These are phyloP conservation scores for Pseudognaphalium luteoalbum DNA, from an alignment of 129 eudicot genomes.

Conservation along the genomic window DNA sequence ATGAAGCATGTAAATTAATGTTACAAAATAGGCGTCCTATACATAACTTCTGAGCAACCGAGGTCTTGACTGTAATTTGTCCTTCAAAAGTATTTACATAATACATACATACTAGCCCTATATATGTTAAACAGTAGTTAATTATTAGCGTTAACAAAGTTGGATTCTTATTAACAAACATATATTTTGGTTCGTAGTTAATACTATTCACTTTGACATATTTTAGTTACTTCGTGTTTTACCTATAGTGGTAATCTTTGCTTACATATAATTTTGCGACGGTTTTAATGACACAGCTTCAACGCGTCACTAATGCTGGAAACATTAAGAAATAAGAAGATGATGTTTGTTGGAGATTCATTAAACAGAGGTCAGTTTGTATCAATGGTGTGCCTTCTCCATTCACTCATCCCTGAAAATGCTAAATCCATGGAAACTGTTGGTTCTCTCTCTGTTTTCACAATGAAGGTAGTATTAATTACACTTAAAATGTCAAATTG, in stretches of 20 bases:
- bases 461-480: slow-evolving; percentile 52
- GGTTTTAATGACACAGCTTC: slow-evolving; percentile 50
- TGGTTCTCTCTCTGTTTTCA: slow-evolving; percentile 70
- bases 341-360: slow-evolving; percentile 95
- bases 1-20: not conserved
- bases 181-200: no score
- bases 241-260: not conserved
- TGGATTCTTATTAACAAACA: no score
- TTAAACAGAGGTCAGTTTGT: slow-evolving; percentile 85
- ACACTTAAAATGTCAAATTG: not conserved
- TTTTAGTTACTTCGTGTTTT: no score
- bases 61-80: no score
- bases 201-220: no score
- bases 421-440: slow-evolving; percentile 76
- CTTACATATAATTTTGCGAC: not conserved
- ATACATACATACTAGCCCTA: no score
- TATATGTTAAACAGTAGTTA: not conserved
- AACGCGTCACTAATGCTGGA: slow-evolving; percentile 85
- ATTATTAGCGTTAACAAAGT: no score
- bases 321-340: slow-evolving; percentile 75
- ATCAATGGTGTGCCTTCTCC: slow-evolving; percentile 90
- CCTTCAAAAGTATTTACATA: no score
- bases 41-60: no score
- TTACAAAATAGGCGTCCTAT: not conserved
- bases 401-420: slow-evolving; percentile 59